Evolutionary conservation across 192 early-diverging fungal species (phyloP).

Genomic region (Podila epigama): DNA sequence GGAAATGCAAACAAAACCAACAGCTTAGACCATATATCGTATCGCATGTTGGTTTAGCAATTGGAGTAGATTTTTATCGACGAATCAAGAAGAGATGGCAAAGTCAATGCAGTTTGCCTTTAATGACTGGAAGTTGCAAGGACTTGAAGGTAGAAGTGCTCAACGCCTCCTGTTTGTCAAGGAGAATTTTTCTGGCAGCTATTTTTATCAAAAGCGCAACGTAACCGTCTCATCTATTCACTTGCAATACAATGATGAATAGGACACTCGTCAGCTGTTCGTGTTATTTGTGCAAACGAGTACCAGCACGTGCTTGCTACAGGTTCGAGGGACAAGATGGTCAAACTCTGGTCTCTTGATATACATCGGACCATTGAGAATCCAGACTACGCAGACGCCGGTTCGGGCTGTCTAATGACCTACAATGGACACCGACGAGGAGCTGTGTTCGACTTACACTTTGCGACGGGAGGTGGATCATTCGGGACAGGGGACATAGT

Average conservation of each 20-base stretch:
- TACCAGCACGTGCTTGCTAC: constrained; percentile 60
- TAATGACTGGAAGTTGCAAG: constrained; percentile 66
- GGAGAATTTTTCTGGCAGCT: not conserved
- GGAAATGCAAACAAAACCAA: not conserved
- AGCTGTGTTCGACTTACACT: constrained; percentile 57
- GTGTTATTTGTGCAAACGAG: constrained; percentile 61
- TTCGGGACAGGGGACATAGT: constrained; percentile 54
- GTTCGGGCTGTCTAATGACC: constrained; percentile 57
- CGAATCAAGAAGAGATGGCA: constrained; percentile 72
- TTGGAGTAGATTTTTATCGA: constrained; percentile 68
- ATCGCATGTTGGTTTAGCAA: constrained; percentile 45
- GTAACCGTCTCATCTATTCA: not conserved
- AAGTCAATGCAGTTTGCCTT: constrained; percentile 71
- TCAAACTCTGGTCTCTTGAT: constrained; percentile 71
- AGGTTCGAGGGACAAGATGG: constrained; percentile 66
- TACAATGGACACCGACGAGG: constrained; percentile 63
- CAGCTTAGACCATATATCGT: not conserved
- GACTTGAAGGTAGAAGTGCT: constrained; percentile 52
- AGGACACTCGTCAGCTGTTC: constrained; percentile 62
- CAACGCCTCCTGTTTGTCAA: too few relatives aligned
- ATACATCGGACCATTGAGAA: constrained; percentile 63
- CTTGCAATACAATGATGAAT: constrained; percentile 3
- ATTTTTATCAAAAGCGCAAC: not conserved
- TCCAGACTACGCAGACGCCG: constrained; percentile 55
- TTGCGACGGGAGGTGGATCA: constrained; percentile 55